These are phyloP conservation scores for Sphaerulina vaccinii DNA, from an alignment of 2,329 filamentous ascomycete species.

Conservation along the genomic window DNA sequence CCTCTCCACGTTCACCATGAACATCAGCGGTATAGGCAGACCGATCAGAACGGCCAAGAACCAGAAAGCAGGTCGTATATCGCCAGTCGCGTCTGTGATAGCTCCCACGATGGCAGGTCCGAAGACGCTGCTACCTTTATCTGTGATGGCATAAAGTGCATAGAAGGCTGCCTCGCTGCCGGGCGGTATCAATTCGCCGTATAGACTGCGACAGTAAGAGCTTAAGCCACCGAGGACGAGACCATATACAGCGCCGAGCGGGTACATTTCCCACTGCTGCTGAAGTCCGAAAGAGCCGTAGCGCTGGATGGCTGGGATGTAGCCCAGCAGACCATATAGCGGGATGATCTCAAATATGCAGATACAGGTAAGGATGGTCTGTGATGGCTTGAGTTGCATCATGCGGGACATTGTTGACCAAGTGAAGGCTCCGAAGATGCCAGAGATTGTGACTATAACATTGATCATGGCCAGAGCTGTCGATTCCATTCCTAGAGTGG, in stretches of 20 bases:
- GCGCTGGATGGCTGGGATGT: constrained; percentile 72
- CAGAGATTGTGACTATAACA: constrained; percentile 81
- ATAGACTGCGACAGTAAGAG: constrained; percentile 87
- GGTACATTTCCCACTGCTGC: constrained; percentile 95
- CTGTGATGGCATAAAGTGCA: constrained; percentile 93
- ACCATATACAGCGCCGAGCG: constrained; percentile 84
- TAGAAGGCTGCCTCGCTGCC: constrained; percentile 96
- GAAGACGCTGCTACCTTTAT: constrained; percentile 93
- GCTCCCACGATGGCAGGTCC: constrained; percentile 89
- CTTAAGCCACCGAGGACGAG: constrained; percentile 91
- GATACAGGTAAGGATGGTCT: constrained; percentile 92
- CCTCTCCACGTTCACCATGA: constrained; percentile 75
- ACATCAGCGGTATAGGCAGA: constrained; percentile 79
- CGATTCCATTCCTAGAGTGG: constrained; percentile 82
- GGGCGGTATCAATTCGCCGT: constrained; percentile 88
- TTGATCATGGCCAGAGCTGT: constrained; percentile 89
- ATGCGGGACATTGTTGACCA: constrained; percentile 77
- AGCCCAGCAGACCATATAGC: constrained; percentile 84
- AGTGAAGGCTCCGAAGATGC: constrained; percentile 82
- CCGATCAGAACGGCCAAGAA: constrained; percentile 85
- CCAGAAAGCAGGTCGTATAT: constrained; percentile 70
- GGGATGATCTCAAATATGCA: constrained; percentile 88
- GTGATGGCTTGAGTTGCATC: constrained; percentile 70
- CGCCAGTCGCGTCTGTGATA: constrained; percentile 71
- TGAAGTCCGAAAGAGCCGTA: constrained; percentile 83